Base-by-base conservation (phyloP, 257 asterid genomes). In the Petunia axillaris region DNA sequence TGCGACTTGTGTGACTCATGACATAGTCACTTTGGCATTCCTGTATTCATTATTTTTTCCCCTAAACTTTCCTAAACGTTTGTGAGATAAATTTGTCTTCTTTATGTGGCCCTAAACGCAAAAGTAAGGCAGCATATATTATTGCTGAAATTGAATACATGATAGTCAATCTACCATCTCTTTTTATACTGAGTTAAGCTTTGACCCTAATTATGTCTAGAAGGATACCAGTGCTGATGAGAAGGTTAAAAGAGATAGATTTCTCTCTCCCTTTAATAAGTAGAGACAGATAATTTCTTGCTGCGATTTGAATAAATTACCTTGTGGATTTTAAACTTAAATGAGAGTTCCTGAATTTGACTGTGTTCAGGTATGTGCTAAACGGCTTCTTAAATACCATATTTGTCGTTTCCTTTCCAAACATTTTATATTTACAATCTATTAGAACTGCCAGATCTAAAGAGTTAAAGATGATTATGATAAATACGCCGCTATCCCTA, bases 331-430 rank as follows among this genome's bases (percentile, higher is more conserved):
- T 9, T 70, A 44, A 46, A 4, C 48, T 46, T 46, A 70, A 16
- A 5, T 4, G 25, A 16, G 59, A 70, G 40, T 46, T 70, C 77
- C 58, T 70, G 77, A 70, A 70, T 25, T 37, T 70, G 59, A 44
- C 40, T 11, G 2, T 5, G 55, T 16, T 68, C 54, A 44, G 55
- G 76, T 16, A 16, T 70, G 9, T 16, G 1, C 9, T 16, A 16
- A 70, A 70, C 46, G 41, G 16, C 46, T 44, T 44, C 55, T 68
- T 16, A 43, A 68, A 68, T 70, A 70, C 25, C 59, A 70, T 4
- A 11, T 70, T 4, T 70, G 5, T 10, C 2, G 6, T 25, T 70
- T 25, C 77, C 39, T 25, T 25, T 25, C 25, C 25, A 25, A 25
- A 25, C 25, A 25, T 25, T 25, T 25, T 25, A 25, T 25, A 25